Evolutionary conservation across 75 land plant genomes (phyloP).

Genomic region (Azolla pinnata): DNA sequence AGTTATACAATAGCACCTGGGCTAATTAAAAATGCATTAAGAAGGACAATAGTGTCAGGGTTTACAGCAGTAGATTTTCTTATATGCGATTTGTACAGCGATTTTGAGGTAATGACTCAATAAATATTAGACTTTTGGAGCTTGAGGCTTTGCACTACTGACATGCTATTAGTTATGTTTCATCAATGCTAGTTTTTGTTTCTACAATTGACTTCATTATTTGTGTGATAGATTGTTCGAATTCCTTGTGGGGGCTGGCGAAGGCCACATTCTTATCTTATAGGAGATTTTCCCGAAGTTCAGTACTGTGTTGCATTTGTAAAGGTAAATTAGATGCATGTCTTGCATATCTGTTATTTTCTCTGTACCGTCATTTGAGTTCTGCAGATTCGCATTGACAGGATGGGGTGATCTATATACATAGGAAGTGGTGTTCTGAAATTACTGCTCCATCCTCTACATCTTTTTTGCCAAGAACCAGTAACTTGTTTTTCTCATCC

Average conservation of each 20-base stretch:
- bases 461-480: not conserved
- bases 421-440: constrained; percentile 43
- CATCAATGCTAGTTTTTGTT: too few species aligned
- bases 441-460: not conserved
- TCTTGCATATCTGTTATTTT: not conserved
- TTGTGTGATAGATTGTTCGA: constrained; percentile 38
- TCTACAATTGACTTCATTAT: not conserved
- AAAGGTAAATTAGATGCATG: constrained; percentile 61
- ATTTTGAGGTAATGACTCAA: constrained; percentile 81
- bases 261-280: constrained; percentile 69
- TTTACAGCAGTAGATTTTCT: constrained; percentile 76
- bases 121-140: too few species aligned
- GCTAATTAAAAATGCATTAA: constrained; percentile 12
- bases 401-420: constrained; percentile 71
- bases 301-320: constrained; percentile 79
- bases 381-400: constrained; percentile 15
- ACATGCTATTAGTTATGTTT: too few species aligned
- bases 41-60: constrained; percentile 56
- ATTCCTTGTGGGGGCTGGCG: constrained; percentile 97
- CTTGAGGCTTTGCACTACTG: too few species aligned
- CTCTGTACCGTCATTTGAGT: not conserved
- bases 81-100: constrained; percentile 60
- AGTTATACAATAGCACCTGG: constrained; percentile 19
- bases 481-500: constrained; percentile 8
- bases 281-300: constrained; percentile 65